Base-by-base conservation (phyloP, 2,329 filamentous ascomycete genomes). In the Eutypa lata region DNA sequence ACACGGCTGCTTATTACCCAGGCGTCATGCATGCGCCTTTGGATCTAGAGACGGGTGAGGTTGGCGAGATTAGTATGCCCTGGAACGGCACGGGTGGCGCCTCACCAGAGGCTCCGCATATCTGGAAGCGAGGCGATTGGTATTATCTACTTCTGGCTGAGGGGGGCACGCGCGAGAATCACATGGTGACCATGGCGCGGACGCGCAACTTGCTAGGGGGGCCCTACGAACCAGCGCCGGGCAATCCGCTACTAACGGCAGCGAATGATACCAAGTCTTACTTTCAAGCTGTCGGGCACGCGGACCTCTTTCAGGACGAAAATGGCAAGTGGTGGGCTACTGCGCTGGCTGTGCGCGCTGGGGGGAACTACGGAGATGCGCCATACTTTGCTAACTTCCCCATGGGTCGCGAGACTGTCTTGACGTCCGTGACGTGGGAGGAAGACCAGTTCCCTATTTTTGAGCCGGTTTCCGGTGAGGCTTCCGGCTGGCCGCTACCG, bases 21-120 rank as follows among this genome's bases (percentile, higher is more conserved):
- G 40, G 31, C 7, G 37, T 35, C 19, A 50, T 53, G 43, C 43
- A 51, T 19, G 43, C 43, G 28, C 49, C 43, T 2, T 13, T 50
- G 14, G 48, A 47, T 26, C 43, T 50, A 2, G 43, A 47, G 18
- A 50, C 48, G 2, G 43, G 51, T 13, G 42, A 49, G 45, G 37
- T 42, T 19, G 48, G 51, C 31, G 19, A 40, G n/a, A 46, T 42
- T 13, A 60, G 55, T 18, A 52, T 79, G 26, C 26, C 26, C 31
- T 77, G 77, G 65, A 75, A 75, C 24, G 79, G 78, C 2, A 76
- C 71, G 1, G 73, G 73, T 1, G 72, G 64, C 48, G 50, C 71
- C 56, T 59, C 74, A 63, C 47, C 72, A 0, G 71, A 72, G 42
- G 72, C 69, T 0, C 70, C 71, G 0, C 71, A 73, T 47, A 67